phyloP scores from a whole-genome alignment of 257 asterid species.

The Osmanthus fragrans region DNA sequence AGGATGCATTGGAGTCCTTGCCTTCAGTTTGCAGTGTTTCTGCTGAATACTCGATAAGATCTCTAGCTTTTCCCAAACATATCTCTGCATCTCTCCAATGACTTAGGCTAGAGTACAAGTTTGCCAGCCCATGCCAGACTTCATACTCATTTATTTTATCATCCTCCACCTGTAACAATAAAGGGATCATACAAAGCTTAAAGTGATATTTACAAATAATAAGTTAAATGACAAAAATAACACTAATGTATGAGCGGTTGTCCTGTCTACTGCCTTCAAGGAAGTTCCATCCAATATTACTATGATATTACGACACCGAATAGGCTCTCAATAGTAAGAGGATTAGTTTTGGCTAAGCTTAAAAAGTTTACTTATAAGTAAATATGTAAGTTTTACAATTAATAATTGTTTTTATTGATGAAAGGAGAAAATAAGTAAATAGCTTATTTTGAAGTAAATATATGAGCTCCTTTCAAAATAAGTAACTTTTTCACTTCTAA shows the following conservation, averaged over 20 bases:
- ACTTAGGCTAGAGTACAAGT: conserved; percentile 81
- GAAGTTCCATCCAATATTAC: neutral
- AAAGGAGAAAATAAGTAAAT: neutral
- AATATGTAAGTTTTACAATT: neutral
- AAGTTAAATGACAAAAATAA: conserved; percentile 13
- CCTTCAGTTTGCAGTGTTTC: conserved; percentile 87
- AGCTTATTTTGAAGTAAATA: neutral
- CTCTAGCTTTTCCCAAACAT: conserved; percentile 86
- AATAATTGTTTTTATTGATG: neutral
- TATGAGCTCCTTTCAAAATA: neutral
- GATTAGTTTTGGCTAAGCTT: neutral
- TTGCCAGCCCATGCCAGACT: conserved; percentile 96
- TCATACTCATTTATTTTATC: conserved; percentile 77
- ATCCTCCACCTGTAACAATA: conserved; percentile 58
- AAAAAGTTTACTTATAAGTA: neutral
- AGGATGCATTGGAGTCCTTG: conserved; percentile 27
- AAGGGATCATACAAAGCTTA: conserved; percentile 16
- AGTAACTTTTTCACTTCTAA: neutral
- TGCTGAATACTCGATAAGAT: conserved; percentile 70
- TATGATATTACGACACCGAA: neutral
- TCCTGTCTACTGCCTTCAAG: conserved; percentile 3
- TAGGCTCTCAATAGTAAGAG: neutral
- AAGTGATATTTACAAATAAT: neutral
- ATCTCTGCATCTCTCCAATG: conserved; percentile 94
- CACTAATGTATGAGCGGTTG: neutral